phyloP scores from a whole-genome alignment of 2,329 filamentous ascomycete species.

The Davidsoniella australis region DNA sequence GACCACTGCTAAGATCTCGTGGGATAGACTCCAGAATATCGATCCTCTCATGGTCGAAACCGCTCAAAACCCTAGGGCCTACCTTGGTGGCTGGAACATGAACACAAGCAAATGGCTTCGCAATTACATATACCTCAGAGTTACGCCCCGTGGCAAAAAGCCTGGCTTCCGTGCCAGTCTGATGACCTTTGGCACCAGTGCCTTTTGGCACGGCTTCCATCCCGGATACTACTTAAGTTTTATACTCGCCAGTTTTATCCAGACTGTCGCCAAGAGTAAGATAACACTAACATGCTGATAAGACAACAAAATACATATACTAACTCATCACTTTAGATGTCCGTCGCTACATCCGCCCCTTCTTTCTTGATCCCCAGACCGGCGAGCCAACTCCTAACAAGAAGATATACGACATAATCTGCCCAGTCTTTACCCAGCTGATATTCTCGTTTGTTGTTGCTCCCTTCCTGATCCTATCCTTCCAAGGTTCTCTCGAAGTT shows the following conservation, averaged over 20 bases:
- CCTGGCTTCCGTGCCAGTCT: slow-evolving; percentile 89
- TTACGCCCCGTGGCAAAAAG: slow-evolving; percentile 89
- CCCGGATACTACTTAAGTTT: slow-evolving; percentile 92
- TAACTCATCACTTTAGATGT: slow-evolving; percentile 42
- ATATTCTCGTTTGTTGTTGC: slow-evolving; percentile 66
- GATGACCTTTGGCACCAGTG: slow-evolving; percentile 85
- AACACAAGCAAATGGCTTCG: slow-evolving; percentile 95
- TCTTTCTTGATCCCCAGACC: slow-evolving; percentile 72
- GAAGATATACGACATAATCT: slow-evolving; percentile 68
- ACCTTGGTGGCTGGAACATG: slow-evolving; percentile 91
- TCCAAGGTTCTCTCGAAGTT: slow-evolving; percentile 51
- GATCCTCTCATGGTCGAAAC: slow-evolving; percentile 70
- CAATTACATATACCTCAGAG: slow-evolving; percentile 88
- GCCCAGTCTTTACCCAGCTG: slow-evolving; percentile 61
- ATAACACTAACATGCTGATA: not conserved
- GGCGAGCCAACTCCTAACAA: slow-evolving; percentile 53
- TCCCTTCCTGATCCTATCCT: slow-evolving; percentile 70
- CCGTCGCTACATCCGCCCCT: slow-evolving; percentile 75
- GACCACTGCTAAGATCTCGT: slow-evolving; percentile 67
- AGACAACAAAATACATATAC: not conserved
- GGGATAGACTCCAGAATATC: slow-evolving; percentile 80
- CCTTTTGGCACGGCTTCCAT: slow-evolving; percentile 96
- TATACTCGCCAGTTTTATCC: slow-evolving; percentile 73
- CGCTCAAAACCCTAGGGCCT: slow-evolving; percentile 85
- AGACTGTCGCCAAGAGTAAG: slow-evolving; percentile 83